These are phyloP conservation scores for Coleophoma crateriformis DNA, from an alignment of 2,329 filamentous ascomycete genomes.

Conservation along the genomic window DNA sequence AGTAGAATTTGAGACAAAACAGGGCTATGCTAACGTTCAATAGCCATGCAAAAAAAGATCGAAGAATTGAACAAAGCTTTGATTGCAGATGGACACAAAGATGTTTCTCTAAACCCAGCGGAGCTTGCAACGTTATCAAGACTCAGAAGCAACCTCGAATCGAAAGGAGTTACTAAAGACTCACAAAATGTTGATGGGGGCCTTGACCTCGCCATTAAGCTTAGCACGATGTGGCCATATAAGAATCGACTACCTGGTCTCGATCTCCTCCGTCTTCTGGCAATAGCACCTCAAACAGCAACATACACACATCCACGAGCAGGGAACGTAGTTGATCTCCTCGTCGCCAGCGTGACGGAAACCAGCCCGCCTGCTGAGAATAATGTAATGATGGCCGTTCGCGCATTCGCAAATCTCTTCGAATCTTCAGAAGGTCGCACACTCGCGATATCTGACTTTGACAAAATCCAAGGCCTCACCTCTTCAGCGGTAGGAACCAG, in stretches of 20 bases:
- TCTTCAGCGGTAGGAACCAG: slow-evolving; percentile 60
- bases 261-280: slow-evolving; percentile 80
- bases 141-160: slow-evolving; percentile 60
- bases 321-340: slow-evolving; percentile 51
- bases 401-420: slow-evolving; percentile 81
- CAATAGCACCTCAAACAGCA: slow-evolving; percentile 63
- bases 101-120: slow-evolving; percentile 65
- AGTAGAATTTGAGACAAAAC: slow-evolving; percentile 9
- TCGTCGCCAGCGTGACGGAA: slow-evolving; percentile 55
- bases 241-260: slow-evolving; percentile 76
- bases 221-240: slow-evolving; percentile 75
- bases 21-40: slow-evolving; percentile 6
- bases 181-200: slow-evolving; percentile 44
- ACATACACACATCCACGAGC: slow-evolving; percentile 46
- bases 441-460: slow-evolving; percentile 52
- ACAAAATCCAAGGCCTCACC: slow-evolving; percentile 40
- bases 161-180: slow-evolving; percentile 28
- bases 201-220: slow-evolving; percentile 61
- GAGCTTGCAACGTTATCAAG: slow-evolving; percentile 59
- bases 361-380: slow-evolving; percentile 61
- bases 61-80: slow-evolving; percentile 69
- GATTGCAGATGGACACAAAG: slow-evolving; percentile 65
- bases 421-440: slow-evolving; percentile 65
- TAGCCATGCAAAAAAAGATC: slow-evolving; percentile 71
- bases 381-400: slow-evolving; percentile 80